Percentiles rank a stretch among this genome's conserved stretches.
Conservation (phyloP, 106 monocot species). For the Dendrobium nobile region DNA sequence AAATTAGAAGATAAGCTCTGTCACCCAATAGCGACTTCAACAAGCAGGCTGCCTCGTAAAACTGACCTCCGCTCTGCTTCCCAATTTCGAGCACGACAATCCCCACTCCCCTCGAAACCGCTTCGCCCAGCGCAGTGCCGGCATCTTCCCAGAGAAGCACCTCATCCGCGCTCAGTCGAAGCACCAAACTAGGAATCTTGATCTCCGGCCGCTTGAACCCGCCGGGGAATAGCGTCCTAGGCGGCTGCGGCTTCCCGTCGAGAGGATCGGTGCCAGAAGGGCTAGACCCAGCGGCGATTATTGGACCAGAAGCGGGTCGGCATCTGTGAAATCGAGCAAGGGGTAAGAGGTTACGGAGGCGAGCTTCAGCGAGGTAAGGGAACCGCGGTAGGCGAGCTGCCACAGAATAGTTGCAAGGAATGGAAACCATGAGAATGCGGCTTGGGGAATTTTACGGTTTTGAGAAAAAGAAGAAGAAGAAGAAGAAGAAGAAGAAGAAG, state of each 20-base stretch:
- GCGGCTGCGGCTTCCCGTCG: slow-evolving; percentile 9
- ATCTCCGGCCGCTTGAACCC: slow-evolving; percentile 88
- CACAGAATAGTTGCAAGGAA: slow-evolving; percentile 19
- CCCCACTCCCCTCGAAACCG: slow-evolving; percentile 49
- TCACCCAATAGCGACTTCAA: slow-evolving; percentile 58
- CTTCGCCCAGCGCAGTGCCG: slow-evolving; percentile 22
- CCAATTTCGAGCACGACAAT: slow-evolving; percentile 54
- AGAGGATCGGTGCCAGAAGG: slow-evolving; percentile 7
- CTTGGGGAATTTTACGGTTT: not conserved
- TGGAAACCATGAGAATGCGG: slow-evolving; percentile 20
- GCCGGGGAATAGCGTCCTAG: slow-evolving; percentile 66
- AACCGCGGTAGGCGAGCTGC: slow-evolving; percentile 22
- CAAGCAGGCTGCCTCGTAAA: slow-evolving; percentile 78
- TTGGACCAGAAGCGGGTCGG: not conserved
- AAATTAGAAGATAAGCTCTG: slow-evolving; percentile 75
- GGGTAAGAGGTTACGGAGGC: slow-evolving; percentile 2
- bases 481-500: not conserved
- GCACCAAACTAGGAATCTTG: slow-evolving; percentile 53
- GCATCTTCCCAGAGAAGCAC: slow-evolving; percentile 21
- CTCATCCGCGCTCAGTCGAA: slow-evolving; percentile 45
- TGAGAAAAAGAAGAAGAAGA: not conserved
- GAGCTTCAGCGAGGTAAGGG: slow-evolving; percentile 3
- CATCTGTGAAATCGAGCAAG: slow-evolving; percentile 1
- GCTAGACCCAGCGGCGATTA: slow-evolving; percentile 7
- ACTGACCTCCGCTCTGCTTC: slow-evolving; percentile 46